Evolutionary conservation across 768 basidiomycete genomes (phyloP), one percentile per base, ranked within the genome.

Genomic region (Amylocystis lapponica): DNA sequence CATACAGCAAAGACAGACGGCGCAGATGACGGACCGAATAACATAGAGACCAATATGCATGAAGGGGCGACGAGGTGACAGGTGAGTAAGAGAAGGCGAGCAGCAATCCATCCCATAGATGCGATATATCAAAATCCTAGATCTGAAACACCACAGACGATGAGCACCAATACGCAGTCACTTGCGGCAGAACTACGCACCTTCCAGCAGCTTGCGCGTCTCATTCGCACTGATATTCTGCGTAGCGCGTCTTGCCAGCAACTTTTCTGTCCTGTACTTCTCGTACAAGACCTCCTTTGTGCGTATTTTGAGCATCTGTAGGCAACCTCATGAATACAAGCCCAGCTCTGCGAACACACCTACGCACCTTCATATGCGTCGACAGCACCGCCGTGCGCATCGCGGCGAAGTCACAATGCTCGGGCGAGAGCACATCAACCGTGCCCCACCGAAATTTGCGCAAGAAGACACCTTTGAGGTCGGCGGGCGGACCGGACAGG

Each of bases 251-350:
- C 87, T 76, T 34, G 86, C 88, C 16, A 93, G 78, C 43, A 93
- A 76, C 65, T 91, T 91, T 69, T 92, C 90, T 1, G 89, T 93
- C 57, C 94, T 74, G 64, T 84, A 97, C 55, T 83, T 83, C 70
- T 97, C 94, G 62, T 97, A 97, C 64, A 94, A 66, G 44, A 91
- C 86, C 61, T 95, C 88, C 54, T 83, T 83, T 25, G 92, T 94
- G 45, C 79, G 81, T 34, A 70, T 77, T 67, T 89, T 91, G 47
- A 95, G 71, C 55, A 85, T 71, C 88, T 92, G 58, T 19, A 36
- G 35, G 23, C 14, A 38, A 30, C 36, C 26, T 31, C 38, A 40
- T 27, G 33, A 36, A 37, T 3, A 23, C n/a, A 14, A 16, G 10
- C 12, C 21, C 13, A 33, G 13, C 27, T 14, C 2, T 19, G 25